phyloP scores from a whole-genome alignment of 768 basidiomycete genomes.

The Lyophyllum semitale region DNA sequence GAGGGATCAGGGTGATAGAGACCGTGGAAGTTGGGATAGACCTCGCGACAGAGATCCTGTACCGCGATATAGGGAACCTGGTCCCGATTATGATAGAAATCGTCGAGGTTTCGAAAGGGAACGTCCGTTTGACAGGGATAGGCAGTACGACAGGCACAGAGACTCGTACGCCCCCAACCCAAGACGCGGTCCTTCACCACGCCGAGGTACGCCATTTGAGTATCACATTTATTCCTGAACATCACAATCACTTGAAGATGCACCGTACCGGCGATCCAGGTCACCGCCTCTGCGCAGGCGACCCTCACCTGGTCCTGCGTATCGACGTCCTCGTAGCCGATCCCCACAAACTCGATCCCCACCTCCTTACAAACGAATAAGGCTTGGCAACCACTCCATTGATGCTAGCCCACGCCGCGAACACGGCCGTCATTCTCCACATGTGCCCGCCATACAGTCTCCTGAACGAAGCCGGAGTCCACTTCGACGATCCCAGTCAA shows the following conservation, averaged over 20 bases:
- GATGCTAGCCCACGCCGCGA: conserved; percentile 21
- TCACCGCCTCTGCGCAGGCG: conserved; percentile 24
- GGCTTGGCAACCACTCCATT: conserved; percentile 31
- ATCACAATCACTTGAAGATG: conserved; percentile 12
- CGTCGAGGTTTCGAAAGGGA: conserved; percentile 25
- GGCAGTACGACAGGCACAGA: conserved; percentile 21
- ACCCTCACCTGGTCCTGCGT: neutral
- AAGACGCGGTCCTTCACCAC: conserved; percentile 20
- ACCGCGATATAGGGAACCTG: conserved; percentile 10
- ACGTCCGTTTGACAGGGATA: conserved; percentile 11
- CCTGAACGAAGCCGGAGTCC: conserved; percentile 15
- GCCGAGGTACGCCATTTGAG: conserved; percentile 14
- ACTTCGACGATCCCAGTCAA: conserved; percentile 6
- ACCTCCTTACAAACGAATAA: conserved; percentile 18
- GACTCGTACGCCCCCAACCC: conserved; percentile 18
- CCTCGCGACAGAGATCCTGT: conserved; percentile 11
- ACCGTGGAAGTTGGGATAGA: conserved; percentile 20
- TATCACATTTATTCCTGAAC: conserved; percentile 1
- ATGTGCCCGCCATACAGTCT: conserved; percentile 3
- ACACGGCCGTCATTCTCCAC: conserved; percentile 17
- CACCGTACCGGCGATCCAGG: conserved; percentile 9
- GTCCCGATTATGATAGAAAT: conserved; percentile 19
- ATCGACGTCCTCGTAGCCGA: conserved; percentile 25
- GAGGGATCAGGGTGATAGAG: conserved; percentile 17
- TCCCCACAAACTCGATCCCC: conserved; percentile 22